Conservation (phyloP, 306 rosid species). For the Malus fusca region DNA sequence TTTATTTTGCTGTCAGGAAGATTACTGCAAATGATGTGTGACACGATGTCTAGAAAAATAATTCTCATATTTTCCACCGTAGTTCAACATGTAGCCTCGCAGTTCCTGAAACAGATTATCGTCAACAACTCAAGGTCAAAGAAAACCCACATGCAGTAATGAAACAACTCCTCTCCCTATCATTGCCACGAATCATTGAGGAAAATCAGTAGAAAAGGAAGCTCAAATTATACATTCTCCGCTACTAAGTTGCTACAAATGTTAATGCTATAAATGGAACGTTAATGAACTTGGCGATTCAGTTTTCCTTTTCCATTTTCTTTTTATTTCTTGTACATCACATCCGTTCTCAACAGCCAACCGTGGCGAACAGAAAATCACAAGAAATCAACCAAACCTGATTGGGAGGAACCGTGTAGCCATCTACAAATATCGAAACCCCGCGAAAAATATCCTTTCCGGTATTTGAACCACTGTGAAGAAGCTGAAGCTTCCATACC, state of each 20-base stretch:
- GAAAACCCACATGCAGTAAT: not conserved
- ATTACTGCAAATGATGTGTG: constrained; percentile 85
- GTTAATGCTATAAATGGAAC: not conserved
- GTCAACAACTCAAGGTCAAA: not conserved
- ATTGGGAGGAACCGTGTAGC: constrained; percentile 80
- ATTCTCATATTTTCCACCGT: constrained; percentile 83
- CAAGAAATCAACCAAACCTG: constrained; percentile 39
- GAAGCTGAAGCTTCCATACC: constrained; percentile 51
- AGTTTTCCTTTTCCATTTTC: too few relatives aligned
- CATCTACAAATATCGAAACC: constrained; percentile 84
- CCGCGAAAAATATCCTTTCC: constrained; percentile 50
- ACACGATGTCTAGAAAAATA: constrained; percentile 75
- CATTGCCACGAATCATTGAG: not conserved
- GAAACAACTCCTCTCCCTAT: not conserved
- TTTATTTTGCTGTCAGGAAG: constrained; percentile 69
- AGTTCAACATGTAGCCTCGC: constrained; percentile 65
- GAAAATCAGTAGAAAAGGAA: not conserved
- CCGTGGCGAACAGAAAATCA: not conserved
- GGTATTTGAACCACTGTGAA: constrained; percentile 24
- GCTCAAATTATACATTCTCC: not conserved
- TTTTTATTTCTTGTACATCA: too few relatives aligned
- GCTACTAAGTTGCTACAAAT: not conserved
- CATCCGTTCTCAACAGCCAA: constrained; percentile 2
- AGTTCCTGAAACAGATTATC: constrained; percentile 54
- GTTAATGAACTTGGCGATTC: too few relatives aligned